A percentile compares a stretch with the other conserved stretches of the same genome.
phyloP scores from a whole-genome alignment of 1,139 yeast species.

The Saccharomyces hybrid region DNA sequence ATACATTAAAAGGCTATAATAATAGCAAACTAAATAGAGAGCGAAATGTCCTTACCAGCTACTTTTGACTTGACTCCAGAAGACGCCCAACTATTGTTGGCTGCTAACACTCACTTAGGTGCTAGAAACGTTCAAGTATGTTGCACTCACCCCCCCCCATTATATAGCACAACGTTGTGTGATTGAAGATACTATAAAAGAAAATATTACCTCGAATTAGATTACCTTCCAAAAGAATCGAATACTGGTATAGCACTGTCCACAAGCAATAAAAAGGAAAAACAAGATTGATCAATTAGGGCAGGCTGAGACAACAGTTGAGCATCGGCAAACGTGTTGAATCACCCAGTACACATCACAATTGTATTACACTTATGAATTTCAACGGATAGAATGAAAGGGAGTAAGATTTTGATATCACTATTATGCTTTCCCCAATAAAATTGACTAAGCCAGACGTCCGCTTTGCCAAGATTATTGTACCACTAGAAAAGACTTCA shows the following conservation, averaged over 20 bases:
- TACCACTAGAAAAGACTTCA: no score
- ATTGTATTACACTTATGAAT: no score
- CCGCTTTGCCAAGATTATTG: no score
- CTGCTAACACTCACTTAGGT: no score
- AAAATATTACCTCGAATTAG: background rate
- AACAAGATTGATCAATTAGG: background rate
- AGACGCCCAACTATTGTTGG: no score
- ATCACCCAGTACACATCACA: no score
- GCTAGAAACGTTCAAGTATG: no score
- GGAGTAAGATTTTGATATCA: background rate
- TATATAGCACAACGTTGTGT: background rate
- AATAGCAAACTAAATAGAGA: conserved; percentile 20
- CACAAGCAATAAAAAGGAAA: background rate
- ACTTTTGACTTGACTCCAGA: no score
- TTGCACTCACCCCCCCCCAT: conserved; percentile 1
- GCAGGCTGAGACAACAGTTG: background rate
- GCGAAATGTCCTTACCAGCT: conserved; percentile 16
- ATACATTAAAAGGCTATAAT: background rate
- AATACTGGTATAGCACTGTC: background rate
- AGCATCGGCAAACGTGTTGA: background rate
- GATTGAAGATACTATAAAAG: background rate
- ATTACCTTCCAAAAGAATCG: background rate
- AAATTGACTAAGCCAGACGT: background rate
- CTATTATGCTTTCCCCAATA: background rate
- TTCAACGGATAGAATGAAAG: background rate